Conservation (phyloP, 2,329 filamentous ascomycete genomes). For the Macroventuria anomochaeta region DNA sequence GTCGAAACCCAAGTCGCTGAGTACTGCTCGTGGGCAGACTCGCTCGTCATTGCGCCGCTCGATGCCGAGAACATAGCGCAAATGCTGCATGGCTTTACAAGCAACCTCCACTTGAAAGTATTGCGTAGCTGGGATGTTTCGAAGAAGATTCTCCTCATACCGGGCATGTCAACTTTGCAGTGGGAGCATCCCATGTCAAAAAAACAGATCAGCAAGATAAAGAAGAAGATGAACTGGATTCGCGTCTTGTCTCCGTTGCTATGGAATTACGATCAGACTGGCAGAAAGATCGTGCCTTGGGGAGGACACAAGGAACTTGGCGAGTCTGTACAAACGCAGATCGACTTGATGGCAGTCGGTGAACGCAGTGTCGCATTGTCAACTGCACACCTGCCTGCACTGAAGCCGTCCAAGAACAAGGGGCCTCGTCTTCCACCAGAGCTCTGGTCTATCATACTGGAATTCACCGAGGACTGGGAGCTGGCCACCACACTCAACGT, state of each 20-base stretch:
- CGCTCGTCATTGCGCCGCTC: constrained; percentile 83
- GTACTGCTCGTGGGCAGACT: constrained; percentile 85
- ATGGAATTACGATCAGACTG: constrained; percentile 73
- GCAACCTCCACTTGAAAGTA: constrained; percentile 80
- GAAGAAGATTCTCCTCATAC: constrained; percentile 84
- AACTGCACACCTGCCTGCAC: constrained; percentile 41
- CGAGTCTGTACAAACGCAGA: constrained; percentile 76
- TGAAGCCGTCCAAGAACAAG: constrained; percentile 47
- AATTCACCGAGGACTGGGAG: constrained; percentile 89
- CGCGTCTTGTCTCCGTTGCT: constrained; percentile 80
- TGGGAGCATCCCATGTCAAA: constrained; percentile 91
- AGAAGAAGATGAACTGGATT: constrained; percentile 86
- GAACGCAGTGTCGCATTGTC: constrained; percentile 64
- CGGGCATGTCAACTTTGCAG: constrained; percentile 87
- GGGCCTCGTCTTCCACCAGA: constrained; percentile 72
- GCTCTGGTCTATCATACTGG: constrained; percentile 87
- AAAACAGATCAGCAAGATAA: constrained; percentile 83
- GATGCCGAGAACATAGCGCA: constrained; percentile 84
- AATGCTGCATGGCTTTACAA: constrained; percentile 85
- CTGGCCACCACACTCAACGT: constrained; percentile 80
- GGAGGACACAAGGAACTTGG: constrained; percentile 72
- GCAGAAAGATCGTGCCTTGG: constrained; percentile 60
- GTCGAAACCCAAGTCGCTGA: constrained; percentile 64
- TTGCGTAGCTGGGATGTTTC: constrained; percentile 85
- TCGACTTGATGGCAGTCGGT: constrained; percentile 75